Base-by-base conservation (phyloP, 2,329 filamentous ascomycete genomes). In the Elsinoe arachidis region DNA sequence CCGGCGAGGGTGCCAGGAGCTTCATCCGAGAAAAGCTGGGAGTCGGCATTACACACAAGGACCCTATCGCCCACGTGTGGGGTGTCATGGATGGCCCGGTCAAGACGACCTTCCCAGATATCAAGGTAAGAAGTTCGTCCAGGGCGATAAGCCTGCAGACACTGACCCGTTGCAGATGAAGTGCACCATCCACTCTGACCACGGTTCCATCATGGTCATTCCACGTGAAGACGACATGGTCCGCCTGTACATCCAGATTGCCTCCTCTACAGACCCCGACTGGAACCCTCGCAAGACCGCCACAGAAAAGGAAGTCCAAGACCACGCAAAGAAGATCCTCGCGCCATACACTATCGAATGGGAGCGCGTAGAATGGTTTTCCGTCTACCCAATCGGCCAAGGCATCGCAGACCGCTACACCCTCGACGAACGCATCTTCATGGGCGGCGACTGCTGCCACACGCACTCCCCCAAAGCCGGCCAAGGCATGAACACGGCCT, bases 51-150 rank as follows among this genome's bases (percentile, higher is more conserved):
- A 75, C 72, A 44, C 80, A 84, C 70, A 83, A 83, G 68, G 81
- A 84, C 63, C 81, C 81, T 10, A 84, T 84, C 63, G 76, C 79
- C 12, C 77, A 84, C 64, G 81, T 85, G 2, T 85, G 82, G 82
- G 81, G 82, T 66, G 82, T 85, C 19, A 84, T 85, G 81, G 82
- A 85, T 62, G 81, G 81, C 63, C 80, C 84, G 51, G 81, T 84
- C 26, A 72, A 79, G 62, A 85, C 82, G 19, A 74, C 84, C 66
- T 78, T 88, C 66, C 86, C 78, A 17, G 75, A 83, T 65, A 83
- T 83, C 68, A 80, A 82, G 73, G 77, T 78, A 69, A 57, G 69
- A 30, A 7, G 9, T 26, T n/a, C 11, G 14, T 10, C 10, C 11
- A 33, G 41, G 44, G n/a, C 43, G 17, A 19, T 5, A 5, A n/a